Evolutionary conservation across 1,139 yeast genomes (phyloP), one percentile per base, ranked within the genome.

Genomic region (Geotrichum histeridarum): DNA sequence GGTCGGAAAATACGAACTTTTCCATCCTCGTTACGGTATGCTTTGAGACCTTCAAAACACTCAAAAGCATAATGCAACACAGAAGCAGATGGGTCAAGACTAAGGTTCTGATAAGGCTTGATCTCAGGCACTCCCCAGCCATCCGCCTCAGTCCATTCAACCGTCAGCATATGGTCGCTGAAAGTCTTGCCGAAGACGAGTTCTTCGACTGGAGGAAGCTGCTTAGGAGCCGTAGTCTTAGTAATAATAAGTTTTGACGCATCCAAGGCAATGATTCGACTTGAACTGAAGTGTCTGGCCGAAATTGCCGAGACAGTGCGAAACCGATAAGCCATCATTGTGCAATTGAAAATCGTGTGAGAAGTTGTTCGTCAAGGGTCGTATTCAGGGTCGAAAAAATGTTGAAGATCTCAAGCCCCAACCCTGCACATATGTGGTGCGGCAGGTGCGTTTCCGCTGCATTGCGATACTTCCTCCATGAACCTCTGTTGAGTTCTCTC

Each of bases 11-110:
- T 76, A 63, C 96, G 81, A 63, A 89, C 77, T 59, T 85, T 73
- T 61, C 82, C 86, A 44, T 86, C 76, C 17, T 73, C 64, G 55
- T 69, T 73, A 64, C 82, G 79, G 78, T 90, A 93, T 7, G 98
- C 98, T 77, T 93, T 93, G 78, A 93, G 78, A 61, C 99, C 99
- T 76, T 93, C 99, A 65, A 93, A 93, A 61, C 93, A 80, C 71
- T 90, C 96, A 68, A 93, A 93, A 1, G 96, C 93, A 66, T 93
- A 93, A 73, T 93, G 99, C 73, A 93, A 82, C 36, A 91, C 98
- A 67, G 84, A 80, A 11, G 94, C 73, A 12, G 97, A 83, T 37
- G 99, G 99, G 65, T 90, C 96, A 55, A 93, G 72, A 15, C 75
- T 64, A 57, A 93, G 73, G 51, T 81, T 80, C 55, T 84, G 93